Conservation (phyloP, 441 rosid species). For the Breynia disticha region DNA sequence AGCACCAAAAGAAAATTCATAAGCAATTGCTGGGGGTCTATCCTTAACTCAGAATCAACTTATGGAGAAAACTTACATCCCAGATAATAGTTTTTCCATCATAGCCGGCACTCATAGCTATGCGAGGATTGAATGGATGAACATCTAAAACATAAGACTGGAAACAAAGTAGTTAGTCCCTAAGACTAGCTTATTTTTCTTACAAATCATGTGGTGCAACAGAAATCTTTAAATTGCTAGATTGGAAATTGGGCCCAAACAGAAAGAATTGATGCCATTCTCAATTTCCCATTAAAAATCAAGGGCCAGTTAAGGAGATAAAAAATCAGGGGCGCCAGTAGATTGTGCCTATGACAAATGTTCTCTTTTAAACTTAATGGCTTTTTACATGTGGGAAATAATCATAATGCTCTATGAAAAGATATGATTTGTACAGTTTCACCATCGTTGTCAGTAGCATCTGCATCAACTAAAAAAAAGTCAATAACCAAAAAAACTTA, state of each 20-base stretch:
- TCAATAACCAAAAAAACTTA: conserved; percentile 33
- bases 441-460: neutral
- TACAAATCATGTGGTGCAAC: neutral
- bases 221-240: neutral
- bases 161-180: conserved; percentile 18
- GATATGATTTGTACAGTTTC: no score
- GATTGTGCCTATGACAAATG: no score
- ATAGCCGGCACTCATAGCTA: conserved; percentile 99
- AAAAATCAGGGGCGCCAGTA: no score
- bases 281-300: neutral
- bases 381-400: no score
- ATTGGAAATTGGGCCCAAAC: conserved; percentile 1
- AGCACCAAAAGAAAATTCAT: conserved; percentile 15
- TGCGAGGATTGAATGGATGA: conserved; percentile 97
- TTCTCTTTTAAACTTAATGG: no score
- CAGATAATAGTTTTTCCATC: conserved; percentile 95
- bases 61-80: conserved; percentile 69
- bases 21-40: conserved; percentile 15
- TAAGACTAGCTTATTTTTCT: neutral
- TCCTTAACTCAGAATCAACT: conserved; percentile 6
- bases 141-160: conserved; percentile 99
- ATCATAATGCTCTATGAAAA: no score
- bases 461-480: neutral
- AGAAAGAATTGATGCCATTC: neutral
- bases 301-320: neutral